Percentiles rank a stretch among this genome's conserved stretches.
These are phyloP conservation scores for Podaxis rugospora DNA, from an alignment of 768 basidiomycete species.

Conservation along the genomic window DNA sequence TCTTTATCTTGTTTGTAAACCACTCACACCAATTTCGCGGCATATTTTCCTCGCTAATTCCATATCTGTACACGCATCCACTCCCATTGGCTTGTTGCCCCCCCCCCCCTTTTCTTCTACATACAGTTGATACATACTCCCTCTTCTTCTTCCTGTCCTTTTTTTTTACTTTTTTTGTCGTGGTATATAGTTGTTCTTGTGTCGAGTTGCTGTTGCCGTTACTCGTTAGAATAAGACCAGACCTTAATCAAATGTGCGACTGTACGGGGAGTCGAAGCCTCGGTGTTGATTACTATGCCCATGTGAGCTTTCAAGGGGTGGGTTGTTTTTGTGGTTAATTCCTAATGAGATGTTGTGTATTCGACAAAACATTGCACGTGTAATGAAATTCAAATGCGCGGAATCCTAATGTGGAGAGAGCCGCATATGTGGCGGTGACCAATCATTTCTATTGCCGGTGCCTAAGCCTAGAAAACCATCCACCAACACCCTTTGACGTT, in stretches of 20 bases:
- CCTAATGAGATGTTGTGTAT: too few species aligned
- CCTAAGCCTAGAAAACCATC: not conserved
- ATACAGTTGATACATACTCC: not conserved
- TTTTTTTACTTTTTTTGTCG: not conserved
- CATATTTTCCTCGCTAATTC: not conserved
- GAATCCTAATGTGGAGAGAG: not conserved
- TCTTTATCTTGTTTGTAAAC: slow-evolving; percentile 1
- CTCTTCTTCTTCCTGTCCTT: not conserved
- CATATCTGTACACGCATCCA: not conserved
- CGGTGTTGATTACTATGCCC: too few species aligned
- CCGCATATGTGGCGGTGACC: not conserved
- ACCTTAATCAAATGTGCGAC: not conserved
- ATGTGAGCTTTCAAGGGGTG: too few species aligned
- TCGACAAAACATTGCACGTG: not conserved
- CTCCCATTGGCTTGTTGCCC: not conserved
- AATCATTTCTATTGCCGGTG: not conserved
- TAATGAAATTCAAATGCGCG: not conserved
- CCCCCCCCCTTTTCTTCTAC: not conserved
- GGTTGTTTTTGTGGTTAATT: too few species aligned
- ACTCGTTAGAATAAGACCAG: not conserved
- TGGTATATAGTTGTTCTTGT: not conserved
- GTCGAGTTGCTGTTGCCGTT: not conserved
- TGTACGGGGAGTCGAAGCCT: not conserved
- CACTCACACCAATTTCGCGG: not conserved
- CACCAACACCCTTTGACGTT: not conserved